Conservation (phyloP, 2,329 filamentous ascomycete genomes). For the Cordyceps cicadae region DNA sequence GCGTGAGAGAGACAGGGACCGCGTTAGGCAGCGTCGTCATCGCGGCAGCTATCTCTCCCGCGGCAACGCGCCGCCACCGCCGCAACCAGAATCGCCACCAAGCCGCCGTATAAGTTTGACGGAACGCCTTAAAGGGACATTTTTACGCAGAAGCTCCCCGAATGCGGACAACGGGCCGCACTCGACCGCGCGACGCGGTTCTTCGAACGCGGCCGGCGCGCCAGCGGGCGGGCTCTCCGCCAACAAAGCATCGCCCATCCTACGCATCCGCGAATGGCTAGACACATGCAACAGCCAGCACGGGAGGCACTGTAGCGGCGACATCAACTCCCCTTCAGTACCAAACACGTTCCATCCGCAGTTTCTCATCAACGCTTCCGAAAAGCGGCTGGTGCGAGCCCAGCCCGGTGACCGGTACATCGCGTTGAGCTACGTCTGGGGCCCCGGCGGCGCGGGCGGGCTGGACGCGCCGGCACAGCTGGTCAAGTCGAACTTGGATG, state of each 20-base stretch:
- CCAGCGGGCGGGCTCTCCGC: conserved; percentile 18
- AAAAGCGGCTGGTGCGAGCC: conserved; percentile 30
- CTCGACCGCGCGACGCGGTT: conserved; percentile 15
- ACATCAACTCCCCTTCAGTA: conserved; percentile 13
- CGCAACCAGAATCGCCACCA: conserved; percentile 16
- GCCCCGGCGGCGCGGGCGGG: conserved; percentile 19
- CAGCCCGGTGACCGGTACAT: conserved; percentile 33
- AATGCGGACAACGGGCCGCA: conserved; percentile 22
- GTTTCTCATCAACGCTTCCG: conserved; percentile 34
- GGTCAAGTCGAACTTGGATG: conserved; percentile 28
- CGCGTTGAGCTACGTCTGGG: conserved; percentile 40
- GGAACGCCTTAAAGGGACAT: conserved; percentile 28
- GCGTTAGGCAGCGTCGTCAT: conserved; percentile 13
- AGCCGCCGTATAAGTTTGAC: conserved; percentile 34
- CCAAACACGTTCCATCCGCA: conserved; percentile 29
- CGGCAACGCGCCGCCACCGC: background rate
- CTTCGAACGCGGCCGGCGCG: conserved; percentile 1
- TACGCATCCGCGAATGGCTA: conserved; percentile 34
- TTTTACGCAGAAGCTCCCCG: conserved; percentile 22
- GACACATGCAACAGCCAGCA: conserved; percentile 36
- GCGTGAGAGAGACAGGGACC: conserved; percentile 14
- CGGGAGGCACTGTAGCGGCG: conserved; percentile 30
- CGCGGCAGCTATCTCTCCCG: conserved; percentile 15
- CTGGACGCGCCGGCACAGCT: conserved; percentile 24
- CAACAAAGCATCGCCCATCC: conserved; percentile 28